Percentiles rank a stretch among this genome's conserved stretches.
These are phyloP conservation scores for Psilocybe tampanensis DNA, from an alignment of 768 basidiomycete genomes.

Conservation along the genomic window DNA sequence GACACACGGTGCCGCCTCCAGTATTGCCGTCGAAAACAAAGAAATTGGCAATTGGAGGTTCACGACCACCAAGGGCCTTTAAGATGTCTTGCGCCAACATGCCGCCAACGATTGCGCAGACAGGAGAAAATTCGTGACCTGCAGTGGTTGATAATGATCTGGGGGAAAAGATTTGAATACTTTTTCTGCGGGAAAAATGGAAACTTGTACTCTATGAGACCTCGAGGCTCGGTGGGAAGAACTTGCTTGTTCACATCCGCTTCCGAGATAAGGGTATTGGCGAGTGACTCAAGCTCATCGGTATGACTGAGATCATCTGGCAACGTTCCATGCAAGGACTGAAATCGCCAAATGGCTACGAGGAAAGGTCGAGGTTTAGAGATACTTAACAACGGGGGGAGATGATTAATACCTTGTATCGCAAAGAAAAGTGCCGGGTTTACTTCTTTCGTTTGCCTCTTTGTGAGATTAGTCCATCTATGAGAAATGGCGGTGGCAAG, in stretches of 20 bases:
- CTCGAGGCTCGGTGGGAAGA: conserved; percentile 55
- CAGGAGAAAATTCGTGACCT: conserved; percentile 85
- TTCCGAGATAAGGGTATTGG: conserved; percentile 57
- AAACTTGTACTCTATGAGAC: conserved; percentile 61
- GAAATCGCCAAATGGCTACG: conserved; percentile 84
- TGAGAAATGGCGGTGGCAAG: conserved; percentile 64
- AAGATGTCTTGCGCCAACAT: conserved; percentile 94
- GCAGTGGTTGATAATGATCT: conserved; percentile 77
- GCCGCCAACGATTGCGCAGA: conserved; percentile 94
- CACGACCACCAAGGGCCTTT: conserved; percentile 86
- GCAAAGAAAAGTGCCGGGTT: conserved; percentile 74
- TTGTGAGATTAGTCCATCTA: conserved; percentile 70
- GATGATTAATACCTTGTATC: conserved; percentile 59
- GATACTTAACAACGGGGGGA: conserved; percentile 1
- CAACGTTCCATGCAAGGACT: conserved; percentile 56
- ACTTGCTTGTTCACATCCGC: conserved; percentile 75
- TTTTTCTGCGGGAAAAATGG: conserved; percentile 9
- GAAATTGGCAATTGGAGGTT: conserved; percentile 92
- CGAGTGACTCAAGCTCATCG: conserved; percentile 63
- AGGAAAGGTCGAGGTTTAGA: background rate
- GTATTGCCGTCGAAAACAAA: conserved; percentile 85
- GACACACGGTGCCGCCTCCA: conserved; percentile 72
- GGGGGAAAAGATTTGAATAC: conserved; percentile 12
- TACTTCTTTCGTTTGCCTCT: conserved; percentile 80
- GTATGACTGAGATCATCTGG: conserved; percentile 52